Conservation (phyloP, 768 basidiomycete species). For the Mycena pura region DNA sequence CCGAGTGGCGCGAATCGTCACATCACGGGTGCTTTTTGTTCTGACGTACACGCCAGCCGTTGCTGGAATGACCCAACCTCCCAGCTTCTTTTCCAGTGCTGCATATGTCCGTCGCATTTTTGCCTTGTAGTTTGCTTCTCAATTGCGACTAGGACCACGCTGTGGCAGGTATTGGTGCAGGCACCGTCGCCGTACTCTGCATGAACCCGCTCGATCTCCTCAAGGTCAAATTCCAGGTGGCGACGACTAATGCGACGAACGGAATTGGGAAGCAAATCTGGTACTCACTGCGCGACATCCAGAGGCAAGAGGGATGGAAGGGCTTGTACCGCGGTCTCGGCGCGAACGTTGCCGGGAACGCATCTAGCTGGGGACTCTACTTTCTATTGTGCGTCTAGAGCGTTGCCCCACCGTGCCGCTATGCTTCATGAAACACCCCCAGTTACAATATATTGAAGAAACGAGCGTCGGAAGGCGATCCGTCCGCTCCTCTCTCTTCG, state of each 20-base stretch:
- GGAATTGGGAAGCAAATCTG: slow-evolving; percentile 80
- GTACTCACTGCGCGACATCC: slow-evolving; percentile 74
- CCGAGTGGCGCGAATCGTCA: background rate
- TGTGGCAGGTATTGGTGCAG: slow-evolving; percentile 90
- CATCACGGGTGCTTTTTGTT: background rate
- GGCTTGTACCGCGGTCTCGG: slow-evolving; percentile 91
- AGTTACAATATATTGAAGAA: slow-evolving; percentile 96
- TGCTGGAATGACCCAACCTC: slow-evolving; percentile 38
- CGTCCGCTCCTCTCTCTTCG: slow-evolving; percentile 71
- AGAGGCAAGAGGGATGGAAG: slow-evolving; percentile 74
- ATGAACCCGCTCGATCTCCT: slow-evolving; percentile 98
- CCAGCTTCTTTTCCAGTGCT: slow-evolving; percentile 46
- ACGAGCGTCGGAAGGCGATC: slow-evolving; percentile 71
- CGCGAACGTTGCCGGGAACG: slow-evolving; percentile 93
- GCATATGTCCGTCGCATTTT: slow-evolving; percentile 26
- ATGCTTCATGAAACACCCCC: background rate
- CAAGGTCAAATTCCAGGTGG: slow-evolving; percentile 93
- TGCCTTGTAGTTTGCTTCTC: background rate
- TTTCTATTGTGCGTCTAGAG: slow-evolving; percentile 85
- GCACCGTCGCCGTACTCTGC: slow-evolving; percentile 88
- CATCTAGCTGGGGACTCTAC: slow-evolving; percentile 96
- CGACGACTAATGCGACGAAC: slow-evolving; percentile 66
- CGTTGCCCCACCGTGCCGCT: slow-evolving; percentile 11
- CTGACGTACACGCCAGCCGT: background rate
- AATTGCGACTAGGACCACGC: slow-evolving; percentile 81